Base-by-base conservation (phyloP, 257 asterid genomes). In the Nicotiana tabacum region DNA sequence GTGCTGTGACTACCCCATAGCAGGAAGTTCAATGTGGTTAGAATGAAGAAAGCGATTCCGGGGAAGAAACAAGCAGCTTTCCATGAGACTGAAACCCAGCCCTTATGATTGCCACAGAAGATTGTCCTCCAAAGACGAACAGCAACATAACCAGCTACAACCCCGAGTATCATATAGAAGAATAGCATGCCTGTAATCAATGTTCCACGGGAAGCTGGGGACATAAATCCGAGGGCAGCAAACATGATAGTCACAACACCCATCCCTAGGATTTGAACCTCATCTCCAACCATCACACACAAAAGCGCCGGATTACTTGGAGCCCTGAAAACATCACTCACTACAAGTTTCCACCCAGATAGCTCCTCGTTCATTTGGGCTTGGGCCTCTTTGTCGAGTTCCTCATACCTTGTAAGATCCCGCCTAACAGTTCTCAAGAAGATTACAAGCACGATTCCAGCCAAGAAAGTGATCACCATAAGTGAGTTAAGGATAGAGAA, bases 361-460 rank as follows among this genome's bases (percentile, higher is more conserved):
- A 94, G 70, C 90, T 94, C 98, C 90, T 94, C 98, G 11, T 91
- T 94, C 98, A 94, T 94, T 82, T 93, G 98, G 53, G 97, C 94
- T 85, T 94, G 98, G 48, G 97, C 93, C 84, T 94, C 97, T 87
- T 92, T 94, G 74, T 94, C 98, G 1, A 94, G 93, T 83, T 94
- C 98, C 88, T 94, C 98, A 35, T 93, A 94, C 27, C 90, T 86
- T 3, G 97, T 86, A 39, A 94, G 91, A 89, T 94, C 98, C 84
- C 98, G 85, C 85, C 97, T 91, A 4, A 94, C 94, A 0, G 98
- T 94, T 88, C 98, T 93, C 89, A 94, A 82, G 62, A 94, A 89
- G 84, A 94, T 94, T 68, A 94, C 97, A 68, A 94, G 91, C 81
- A 94, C 97, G 4, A 94, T 93, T 6, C 97, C 98, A 11, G 98